Evolutionary conservation across 805 yeast species (phyloP).

Genomic region (Ogataea pignaliae): DNA sequence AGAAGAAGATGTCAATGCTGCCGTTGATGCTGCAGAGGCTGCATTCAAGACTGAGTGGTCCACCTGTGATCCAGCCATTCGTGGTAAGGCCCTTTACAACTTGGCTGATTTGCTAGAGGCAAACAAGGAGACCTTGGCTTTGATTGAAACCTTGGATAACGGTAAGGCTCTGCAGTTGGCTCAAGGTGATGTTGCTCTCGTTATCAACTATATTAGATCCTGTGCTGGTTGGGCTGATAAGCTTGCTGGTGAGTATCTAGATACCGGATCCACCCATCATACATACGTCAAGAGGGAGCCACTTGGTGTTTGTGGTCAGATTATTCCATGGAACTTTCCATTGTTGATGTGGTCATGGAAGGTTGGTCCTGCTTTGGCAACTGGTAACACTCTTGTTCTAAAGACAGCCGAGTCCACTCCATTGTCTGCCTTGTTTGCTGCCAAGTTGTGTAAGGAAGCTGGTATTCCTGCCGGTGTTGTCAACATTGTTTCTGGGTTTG

Average conservation of each 20-base stretch:
- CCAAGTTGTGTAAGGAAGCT: slow-evolving; percentile 58
- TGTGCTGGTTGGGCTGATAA: slow-evolving; percentile 75
- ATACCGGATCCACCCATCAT: slow-evolving; percentile 60
- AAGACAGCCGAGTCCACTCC: slow-evolving; percentile 80
- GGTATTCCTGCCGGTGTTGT: slow-evolving; percentile 75
- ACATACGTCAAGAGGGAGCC: slow-evolving; percentile 70
- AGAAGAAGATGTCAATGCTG: slow-evolving; percentile 61
- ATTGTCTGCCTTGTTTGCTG: slow-evolving; percentile 62
- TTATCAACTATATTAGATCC: slow-evolving; percentile 61
- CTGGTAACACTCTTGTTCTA: slow-evolving; percentile 69
- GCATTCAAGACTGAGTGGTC: slow-evolving; percentile 61
- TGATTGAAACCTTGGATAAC: slow-evolving; percentile 70
- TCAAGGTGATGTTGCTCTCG: slow-evolving; percentile 62
- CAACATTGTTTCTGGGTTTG: slow-evolving; percentile 71
- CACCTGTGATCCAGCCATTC: slow-evolving; percentile 48
- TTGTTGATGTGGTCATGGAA: slow-evolving; percentile 78
- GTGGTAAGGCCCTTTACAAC: slow-evolving; percentile 50
- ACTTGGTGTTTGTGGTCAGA: slow-evolving; percentile 78
- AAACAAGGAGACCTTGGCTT: slow-evolving; percentile 57
- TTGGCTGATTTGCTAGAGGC: slow-evolving; percentile 68
- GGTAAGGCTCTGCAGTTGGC: slow-evolving; percentile 71
- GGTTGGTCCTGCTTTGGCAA: slow-evolving; percentile 71
- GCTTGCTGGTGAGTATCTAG: slow-evolving; percentile 57
- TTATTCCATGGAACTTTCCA: slow-evolving; percentile 86
- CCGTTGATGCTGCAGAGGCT: slow-evolving; percentile 61